Base-by-base conservation (phyloP, 495 filamentous ascomycete genomes). In the Schizothecium vesticola region DNA sequence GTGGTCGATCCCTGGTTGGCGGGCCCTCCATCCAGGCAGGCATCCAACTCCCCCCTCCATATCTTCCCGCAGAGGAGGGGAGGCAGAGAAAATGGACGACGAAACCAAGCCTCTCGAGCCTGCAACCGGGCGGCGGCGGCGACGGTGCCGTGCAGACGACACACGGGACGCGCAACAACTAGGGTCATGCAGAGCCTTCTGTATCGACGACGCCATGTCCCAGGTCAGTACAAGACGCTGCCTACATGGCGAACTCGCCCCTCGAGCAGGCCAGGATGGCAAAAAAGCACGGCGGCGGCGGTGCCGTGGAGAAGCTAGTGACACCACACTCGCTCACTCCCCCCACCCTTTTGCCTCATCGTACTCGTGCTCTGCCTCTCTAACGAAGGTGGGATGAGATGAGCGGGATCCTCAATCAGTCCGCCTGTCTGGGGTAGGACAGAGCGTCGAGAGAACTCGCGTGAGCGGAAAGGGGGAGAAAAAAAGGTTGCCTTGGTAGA, bases 71-170 rank as follows among this genome's bases (percentile, higher is more conserved):
- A 25, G 31, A 2, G 1, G 57, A 26, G 5, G 29, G 22, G 36
- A 33, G 12, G 33, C 13, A 19, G 33, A 43, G 33, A 16, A 13
- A 24, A 26, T 22, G 62, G 21, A 23, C 59, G 55, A 61, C 31
- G 22, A 56, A 67, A 56, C 21, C 21, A 51, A 25, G 43, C 67
- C 67, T 69, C 43, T 69, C 56, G 28, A 51, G 55, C 43, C 31
- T 51, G 65, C 65, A 66, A 11, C 65, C 43, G 43, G 43, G 43
- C 29, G 51, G 61, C 29, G 51, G 61, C 13, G 33, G 33, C 13
- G 33, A 16, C 43, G 59, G 66, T 28, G 67, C 8, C 57, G 55
- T 65, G 67, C 67, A 64, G 61, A 65, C 12, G 62, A 65, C 36
- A 51, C 36, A 51, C 43, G 19, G 43, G 43, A 51, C 43, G 19